Evolutionary conservation across 1,284 basidiomycete species (phyloP).

Genomic region (Moniliophthora roreri): DNA sequence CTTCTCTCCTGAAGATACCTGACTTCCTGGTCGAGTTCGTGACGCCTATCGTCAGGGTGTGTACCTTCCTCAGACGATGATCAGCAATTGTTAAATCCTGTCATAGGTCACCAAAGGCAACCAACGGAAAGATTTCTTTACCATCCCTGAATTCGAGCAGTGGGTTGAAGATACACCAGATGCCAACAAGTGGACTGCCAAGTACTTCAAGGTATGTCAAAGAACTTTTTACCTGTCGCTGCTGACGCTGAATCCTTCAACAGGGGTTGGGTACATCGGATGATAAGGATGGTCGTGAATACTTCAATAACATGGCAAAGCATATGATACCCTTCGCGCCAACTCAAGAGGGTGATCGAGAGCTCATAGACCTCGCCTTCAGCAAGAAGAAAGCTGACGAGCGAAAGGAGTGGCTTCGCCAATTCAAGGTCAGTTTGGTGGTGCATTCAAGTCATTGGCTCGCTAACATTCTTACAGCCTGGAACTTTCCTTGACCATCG

Average conservation of each 20-base stretch:
- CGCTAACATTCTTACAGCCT: constrained; percentile 53
- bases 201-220: constrained; percentile 88
- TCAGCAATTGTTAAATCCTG: constrained; percentile 3
- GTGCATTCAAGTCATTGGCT: constrained; percentile 9
- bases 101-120: constrained; percentile 79
- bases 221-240: constrained; percentile 7
- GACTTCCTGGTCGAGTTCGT: constrained; percentile 98
- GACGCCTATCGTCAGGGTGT: constrained; percentile 94
- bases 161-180: constrained; percentile 87
- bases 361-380: constrained; percentile 96
- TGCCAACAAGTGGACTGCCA: constrained; percentile 85
- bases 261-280: constrained; percentile 96
- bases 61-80: too few species aligned
- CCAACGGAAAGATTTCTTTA: constrained; percentile 89
- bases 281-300: constrained; percentile 87
- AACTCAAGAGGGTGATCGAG: constrained; percentile 81
- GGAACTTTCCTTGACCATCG: constrained; percentile 95
- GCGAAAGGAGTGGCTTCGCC: constrained; percentile 96
- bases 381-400: constrained; percentile 99
- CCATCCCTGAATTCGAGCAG: constrained; percentile 94
- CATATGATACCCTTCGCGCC: constrained; percentile 94
- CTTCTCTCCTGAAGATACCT: constrained; percentile 89
- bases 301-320: constrained; percentile 90
- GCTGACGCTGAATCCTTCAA: neutral
- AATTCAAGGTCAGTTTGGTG: constrained; percentile 73